A percentile compares a stretch with the other conserved stretches of the same genome.
phyloP scores from a whole-genome alignment of 164 flowering plant species.

The Paratinospora sagittata region DNA sequence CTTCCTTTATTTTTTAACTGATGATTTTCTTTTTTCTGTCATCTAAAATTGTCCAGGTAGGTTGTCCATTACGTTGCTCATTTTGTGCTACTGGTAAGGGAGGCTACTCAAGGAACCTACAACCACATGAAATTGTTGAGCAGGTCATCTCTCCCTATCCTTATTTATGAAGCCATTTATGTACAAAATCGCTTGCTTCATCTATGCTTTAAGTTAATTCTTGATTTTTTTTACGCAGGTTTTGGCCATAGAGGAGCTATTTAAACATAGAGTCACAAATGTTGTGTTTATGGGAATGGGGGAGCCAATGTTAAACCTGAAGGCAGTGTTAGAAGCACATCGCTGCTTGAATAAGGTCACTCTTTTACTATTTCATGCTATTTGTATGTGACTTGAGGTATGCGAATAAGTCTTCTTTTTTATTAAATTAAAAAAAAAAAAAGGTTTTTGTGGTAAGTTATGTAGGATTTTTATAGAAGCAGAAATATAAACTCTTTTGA shows the following conservation, averaged over 20 bases:
- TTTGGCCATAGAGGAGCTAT: slow-evolving; percentile 81
- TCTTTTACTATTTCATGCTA: slow-evolving; percentile 5
- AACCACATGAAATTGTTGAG: slow-evolving; percentile 91
- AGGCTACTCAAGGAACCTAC: slow-evolving; percentile 90
- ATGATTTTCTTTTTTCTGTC: slow-evolving; percentile 1
- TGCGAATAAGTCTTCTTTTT: not conserved
- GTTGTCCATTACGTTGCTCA: slow-evolving; percentile 91
- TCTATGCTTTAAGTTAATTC: not conserved
- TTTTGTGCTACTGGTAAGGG: slow-evolving; percentile 99
- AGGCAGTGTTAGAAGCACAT: slow-evolving; percentile 88
- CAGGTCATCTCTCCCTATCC: slow-evolving; percentile 47
- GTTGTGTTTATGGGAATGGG: slow-evolving; percentile 99
- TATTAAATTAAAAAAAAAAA: not conserved
- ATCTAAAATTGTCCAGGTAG: slow-evolving; percentile 50
- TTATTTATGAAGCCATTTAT: not conserved
- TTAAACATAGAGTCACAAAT: slow-evolving; percentile 85
- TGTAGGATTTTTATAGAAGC: not conserved
- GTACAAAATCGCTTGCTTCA: not conserved
- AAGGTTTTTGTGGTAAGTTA: not conserved
- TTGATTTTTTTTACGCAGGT: slow-evolving; percentile 43
- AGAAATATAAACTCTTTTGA: not conserved
- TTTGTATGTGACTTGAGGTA: not conserved
- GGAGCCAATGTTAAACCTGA: slow-evolving; percentile 95
- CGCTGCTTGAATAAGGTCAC: slow-evolving; percentile 77
- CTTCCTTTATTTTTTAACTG: not conserved